These are phyloP conservation scores for Psilocybe cubensis DNA, from an alignment of 768 basidiomycete genomes.

Conservation along the genomic window DNA sequence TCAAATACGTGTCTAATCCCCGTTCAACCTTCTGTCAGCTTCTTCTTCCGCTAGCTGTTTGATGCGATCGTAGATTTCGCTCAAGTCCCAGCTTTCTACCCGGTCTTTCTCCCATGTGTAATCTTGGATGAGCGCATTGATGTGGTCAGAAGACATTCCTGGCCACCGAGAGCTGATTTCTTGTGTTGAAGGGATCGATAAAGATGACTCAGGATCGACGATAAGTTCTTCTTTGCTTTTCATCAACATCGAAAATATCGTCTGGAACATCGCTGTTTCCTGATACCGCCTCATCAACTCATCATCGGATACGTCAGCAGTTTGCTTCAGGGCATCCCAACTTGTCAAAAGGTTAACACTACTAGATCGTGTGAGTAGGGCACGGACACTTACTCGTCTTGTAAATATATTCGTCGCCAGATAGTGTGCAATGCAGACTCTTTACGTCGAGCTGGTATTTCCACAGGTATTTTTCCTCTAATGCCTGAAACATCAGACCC, in stretches of 20 bases:
- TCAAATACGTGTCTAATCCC: not conserved
- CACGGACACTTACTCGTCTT: conserved; percentile 74
- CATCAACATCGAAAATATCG: conserved; percentile 52
- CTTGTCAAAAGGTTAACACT: conserved; percentile 39
- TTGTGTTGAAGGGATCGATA: conserved; percentile 55
- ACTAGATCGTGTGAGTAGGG: not conserved
- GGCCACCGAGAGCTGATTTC: conserved; percentile 78
- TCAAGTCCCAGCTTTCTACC: conserved; percentile 60
- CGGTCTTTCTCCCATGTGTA: conserved; percentile 63
- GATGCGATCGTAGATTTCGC: conserved; percentile 64
- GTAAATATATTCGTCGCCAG: conserved; percentile 88
- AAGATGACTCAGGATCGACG: conserved; percentile 59
- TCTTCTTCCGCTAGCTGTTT: conserved; percentile 63
- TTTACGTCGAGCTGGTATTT: conserved; percentile 70
- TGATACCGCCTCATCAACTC: conserved; percentile 75
- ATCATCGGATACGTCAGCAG: conserved; percentile 74
- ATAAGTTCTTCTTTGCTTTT: conserved; percentile 43
- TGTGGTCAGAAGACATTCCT: conserved; percentile 68
- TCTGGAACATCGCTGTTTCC: conserved; percentile 74
- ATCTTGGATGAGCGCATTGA: conserved; percentile 61
- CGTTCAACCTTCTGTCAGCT: conserved; percentile 21
- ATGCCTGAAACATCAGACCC: not conserved
- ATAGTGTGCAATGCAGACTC: conserved; percentile 71
- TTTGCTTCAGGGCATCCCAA: conserved; percentile 79
- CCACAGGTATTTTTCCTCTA: not conserved